Conservation (phyloP, 2,329 filamentous ascomycete species). For the Elsinoe fawcettii region DNA sequence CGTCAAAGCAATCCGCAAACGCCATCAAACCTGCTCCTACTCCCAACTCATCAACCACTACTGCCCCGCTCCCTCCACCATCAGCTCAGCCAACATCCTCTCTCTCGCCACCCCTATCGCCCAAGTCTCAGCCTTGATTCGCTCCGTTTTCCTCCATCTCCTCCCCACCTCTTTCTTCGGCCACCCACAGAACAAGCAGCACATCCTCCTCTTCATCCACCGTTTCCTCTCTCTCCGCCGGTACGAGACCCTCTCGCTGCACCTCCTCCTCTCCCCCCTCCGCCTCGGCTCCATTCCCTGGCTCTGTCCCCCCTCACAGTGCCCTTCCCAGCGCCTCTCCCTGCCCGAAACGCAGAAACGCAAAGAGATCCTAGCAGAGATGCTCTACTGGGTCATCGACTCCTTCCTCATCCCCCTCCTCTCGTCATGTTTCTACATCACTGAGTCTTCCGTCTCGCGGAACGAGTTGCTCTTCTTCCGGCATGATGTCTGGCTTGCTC, state of each 20-base stretch:
- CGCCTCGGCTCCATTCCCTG: slow-evolving; percentile 43
- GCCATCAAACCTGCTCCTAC: slow-evolving; percentile 72
- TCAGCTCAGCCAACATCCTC: slow-evolving; percentile 39
- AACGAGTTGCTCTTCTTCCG: slow-evolving; percentile 88
- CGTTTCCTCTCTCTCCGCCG: slow-evolving; percentile 68
- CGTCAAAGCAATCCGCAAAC: slow-evolving; percentile 58
- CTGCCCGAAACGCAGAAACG: slow-evolving; percentile 68
- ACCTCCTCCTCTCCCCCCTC: slow-evolving; percentile 67
- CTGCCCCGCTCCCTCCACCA: slow-evolving; percentile 49
- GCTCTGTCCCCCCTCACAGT: slow-evolving; percentile 53
- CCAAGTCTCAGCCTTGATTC: slow-evolving; percentile 79
- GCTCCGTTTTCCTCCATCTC: slow-evolving; percentile 62
- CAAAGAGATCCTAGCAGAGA: slow-evolving; percentile 69
- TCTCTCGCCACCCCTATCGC: slow-evolving; percentile 59
- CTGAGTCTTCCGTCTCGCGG: slow-evolving; percentile 73
- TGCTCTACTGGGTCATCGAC: slow-evolving; percentile 89
- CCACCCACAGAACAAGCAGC: slow-evolving; percentile 51
- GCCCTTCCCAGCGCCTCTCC: slow-evolving; percentile 50
- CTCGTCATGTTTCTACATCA: slow-evolving; percentile 85
- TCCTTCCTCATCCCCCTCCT: slow-evolving; percentile 83
- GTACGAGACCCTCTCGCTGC: slow-evolving; percentile 73
- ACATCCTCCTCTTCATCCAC: slow-evolving; percentile 63
- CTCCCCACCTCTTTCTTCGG: slow-evolving; percentile 75
- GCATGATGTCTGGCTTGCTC: slow-evolving; percentile 77
- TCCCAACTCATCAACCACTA: slow-evolving; percentile 69